Evolutionary conservation across 2,329 filamentous ascomycete species (phyloP), one percentile per base, ranked within the genome.

Genomic region (Alternaria rosae): DNA sequence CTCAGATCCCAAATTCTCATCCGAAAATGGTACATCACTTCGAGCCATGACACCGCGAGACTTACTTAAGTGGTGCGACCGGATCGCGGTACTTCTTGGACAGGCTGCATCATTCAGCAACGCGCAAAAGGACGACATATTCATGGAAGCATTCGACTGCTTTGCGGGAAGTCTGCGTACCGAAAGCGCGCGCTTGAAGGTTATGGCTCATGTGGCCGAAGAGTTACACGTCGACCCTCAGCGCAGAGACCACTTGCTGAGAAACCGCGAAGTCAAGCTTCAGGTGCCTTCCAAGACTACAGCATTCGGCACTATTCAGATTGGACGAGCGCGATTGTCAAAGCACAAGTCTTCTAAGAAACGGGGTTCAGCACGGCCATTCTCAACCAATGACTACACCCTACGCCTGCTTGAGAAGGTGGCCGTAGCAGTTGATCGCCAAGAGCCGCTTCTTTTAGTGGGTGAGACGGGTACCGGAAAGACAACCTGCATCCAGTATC

Each of bases 401-500:
- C 88, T 92, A 67, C 88, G 91, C 64, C 84, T 97, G 12, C 86
- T 99, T 53, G 96, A 99, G 77, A 92, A 96, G 76, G 91, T 98
- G 57, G 89, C 92, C 2, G 89, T 92, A 38, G 91, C 93, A 2
- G 88, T 97, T 6, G 89, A 91, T 64, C 87, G 93, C 71, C 87
- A 88, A n/a, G 95, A 99, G 74, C 93, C 96, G 5, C 87, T 97
- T 2, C 82, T 99, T 17, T 87, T 99, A 26, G 95, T 99, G n/a
- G 95, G 95, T 75, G 95, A 99, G 82, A 99, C 95, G 8, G 95
- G 95, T 83, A 97, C 97, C 53, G 95, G 95, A 72, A 99, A 99
- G 81, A 99, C 95, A 0, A 97, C 95, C 0, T 92, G 95, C 25
- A 90, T 99, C 13, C 95, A 99, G 78, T 93, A 97, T 75, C 84